Conservation (phyloP, 2,329 filamentous ascomycete species). For the Colletotrichum zoysiae region DNA sequence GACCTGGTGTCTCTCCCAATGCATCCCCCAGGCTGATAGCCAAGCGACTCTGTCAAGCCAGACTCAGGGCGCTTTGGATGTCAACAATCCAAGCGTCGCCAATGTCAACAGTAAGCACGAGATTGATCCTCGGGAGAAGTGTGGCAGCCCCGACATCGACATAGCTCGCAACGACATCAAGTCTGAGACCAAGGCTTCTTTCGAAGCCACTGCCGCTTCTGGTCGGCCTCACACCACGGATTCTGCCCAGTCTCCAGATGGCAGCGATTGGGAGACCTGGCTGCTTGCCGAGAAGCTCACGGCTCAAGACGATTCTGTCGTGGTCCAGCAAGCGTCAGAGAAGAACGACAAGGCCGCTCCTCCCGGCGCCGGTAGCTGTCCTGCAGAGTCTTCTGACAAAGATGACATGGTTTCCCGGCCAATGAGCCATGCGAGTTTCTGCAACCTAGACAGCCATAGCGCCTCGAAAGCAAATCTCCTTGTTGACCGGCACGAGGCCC, state of each 20-base stretch:
- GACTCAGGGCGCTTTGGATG: neutral
- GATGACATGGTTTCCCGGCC: neutral
- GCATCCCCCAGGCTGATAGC: slow-evolving; percentile 18
- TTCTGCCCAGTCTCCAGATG: slow-evolving; percentile 29
- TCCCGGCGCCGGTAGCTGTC: neutral
- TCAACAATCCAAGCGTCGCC: neutral
- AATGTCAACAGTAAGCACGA: neutral
- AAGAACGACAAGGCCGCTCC: neutral
- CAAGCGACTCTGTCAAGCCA: neutral
- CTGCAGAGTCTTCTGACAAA: neutral
- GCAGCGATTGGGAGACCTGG: slow-evolving; percentile 29
- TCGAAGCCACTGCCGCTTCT: neutral
- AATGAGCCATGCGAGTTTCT: neutral
- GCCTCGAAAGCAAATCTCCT: neutral
- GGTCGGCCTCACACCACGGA: slow-evolving; percentile 12
- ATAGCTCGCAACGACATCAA: neutral
- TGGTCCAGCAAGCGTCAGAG: neutral
- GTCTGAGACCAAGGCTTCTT: neutral
- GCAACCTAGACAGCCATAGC: too few species aligned
- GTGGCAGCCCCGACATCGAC: neutral
- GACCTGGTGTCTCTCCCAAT: slow-evolving; percentile 43
- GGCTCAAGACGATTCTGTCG: slow-evolving; percentile 4
- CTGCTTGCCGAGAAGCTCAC: slow-evolving; percentile 31
- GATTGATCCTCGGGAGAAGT: neutral
- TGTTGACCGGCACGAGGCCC: neutral